Evolutionary conservation across 2,329 filamentous ascomycete genomes (phyloP), one percentile per base, ranked within the genome.

Genomic region (Xenosphaeropsis pyriputrescens): DNA sequence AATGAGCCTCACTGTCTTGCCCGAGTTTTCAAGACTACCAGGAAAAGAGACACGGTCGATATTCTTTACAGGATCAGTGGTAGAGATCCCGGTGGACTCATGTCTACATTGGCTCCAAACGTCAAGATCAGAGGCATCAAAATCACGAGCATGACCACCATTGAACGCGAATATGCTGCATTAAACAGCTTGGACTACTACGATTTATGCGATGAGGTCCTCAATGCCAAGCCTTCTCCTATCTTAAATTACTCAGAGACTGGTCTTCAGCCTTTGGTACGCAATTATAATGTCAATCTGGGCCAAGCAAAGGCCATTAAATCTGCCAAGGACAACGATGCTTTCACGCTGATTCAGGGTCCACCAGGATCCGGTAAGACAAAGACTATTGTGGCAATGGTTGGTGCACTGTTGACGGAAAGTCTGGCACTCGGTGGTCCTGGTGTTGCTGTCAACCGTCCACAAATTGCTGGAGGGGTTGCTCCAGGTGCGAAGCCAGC

Each of bases 311-410:
- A 84, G 57, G 91, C 91, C 6, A 85, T 98, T 43, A 74, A 91
- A 45, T 93, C 89, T 38, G 89, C 88, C 11, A 73, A 88, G 40
- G 88, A 93, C 51, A 98, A 98, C 48, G 91, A 96, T 58, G 93
- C 85, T 0, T 98, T 98, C 53, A 96, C 91, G 3, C 65, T 98
- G 43, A 86, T 98, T 48, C 91, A 98, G 61, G 91, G 82, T 39
- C 91, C 91, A 36, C 91, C 91, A 1, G 91, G 91, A 57, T 95
- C 91, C 4, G 91, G 89, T 53, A 98, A 98, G 63, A 98, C 91
- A 0, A 98, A 98, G 57, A 98, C 91, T 0, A 98, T 98, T 43
- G 75, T 93, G 39, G 91, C 89, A 22, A 93, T 98, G 67, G 88
- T 96, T 17, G 91, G 91, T 29, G 84, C 85, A 29, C 65, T 98